A percentile compares a stretch with the other conserved stretches of the same genome.
Evolutionary conservation across 768 basidiomycete species (phyloP).

Genomic region (Agaricus subrufescens): DNA sequence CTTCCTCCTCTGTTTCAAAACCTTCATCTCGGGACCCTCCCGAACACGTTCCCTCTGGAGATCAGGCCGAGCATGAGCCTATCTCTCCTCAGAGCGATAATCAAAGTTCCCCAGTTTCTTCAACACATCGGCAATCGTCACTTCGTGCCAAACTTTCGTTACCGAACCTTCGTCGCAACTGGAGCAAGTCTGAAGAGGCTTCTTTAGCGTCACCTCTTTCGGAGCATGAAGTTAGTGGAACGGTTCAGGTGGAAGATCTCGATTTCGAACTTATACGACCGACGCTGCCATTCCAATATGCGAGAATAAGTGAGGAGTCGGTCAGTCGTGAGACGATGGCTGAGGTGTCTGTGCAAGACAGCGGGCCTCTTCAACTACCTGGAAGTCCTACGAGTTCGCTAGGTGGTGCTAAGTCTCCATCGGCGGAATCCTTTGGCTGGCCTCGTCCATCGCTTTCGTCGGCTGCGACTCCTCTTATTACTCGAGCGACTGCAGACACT

Average conservation of each 20-base stretch:
- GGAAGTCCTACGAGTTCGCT: slow-evolving; percentile 43
- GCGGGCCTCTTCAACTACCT: slow-evolving; percentile 21
- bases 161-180: slow-evolving; percentile 54
- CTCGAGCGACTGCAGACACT: slow-evolving; percentile 20
- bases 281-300: slow-evolving; percentile 29
- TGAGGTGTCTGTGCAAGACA: slow-evolving; percentile 18
- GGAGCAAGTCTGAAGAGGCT: slow-evolving; percentile 31
- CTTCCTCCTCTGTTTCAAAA: background rate
- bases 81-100: slow-evolving; percentile 27
- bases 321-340: slow-evolving; percentile 30
- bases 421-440: slow-evolving; percentile 7
- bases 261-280: slow-evolving; percentile 79
- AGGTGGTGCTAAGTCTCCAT: slow-evolving; percentile 19
- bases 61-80: slow-evolving; percentile 8
- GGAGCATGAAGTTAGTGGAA: background rate
- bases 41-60: background rate
- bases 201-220: slow-evolving; percentile 7
- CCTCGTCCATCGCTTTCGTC: slow-evolving; percentile 1
- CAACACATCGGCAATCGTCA: slow-evolving; percentile 37
- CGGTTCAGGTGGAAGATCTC: slow-evolving; percentile 67
- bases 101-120: slow-evolving; percentile 31
- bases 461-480: background rate
- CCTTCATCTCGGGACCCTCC: background rate
- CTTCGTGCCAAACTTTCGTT: slow-evolving; percentile 65
- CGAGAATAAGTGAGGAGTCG: slow-evolving; percentile 54